phyloP scores from a whole-genome alignment of 768 basidiomycete species.

The Plicaturopsis crispa region DNA sequence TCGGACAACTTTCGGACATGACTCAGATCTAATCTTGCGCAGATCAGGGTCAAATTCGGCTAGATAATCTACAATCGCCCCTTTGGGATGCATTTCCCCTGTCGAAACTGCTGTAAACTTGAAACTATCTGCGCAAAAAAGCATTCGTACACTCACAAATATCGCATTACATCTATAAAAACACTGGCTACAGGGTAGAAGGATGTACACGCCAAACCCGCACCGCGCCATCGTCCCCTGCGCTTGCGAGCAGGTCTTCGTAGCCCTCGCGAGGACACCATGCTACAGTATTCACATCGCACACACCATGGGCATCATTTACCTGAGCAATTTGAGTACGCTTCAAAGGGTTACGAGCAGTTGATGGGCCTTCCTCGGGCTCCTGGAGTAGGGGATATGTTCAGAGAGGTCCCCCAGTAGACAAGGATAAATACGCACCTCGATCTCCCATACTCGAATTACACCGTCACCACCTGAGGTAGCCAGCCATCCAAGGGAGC shows the following conservation, averaged over 20 bases:
- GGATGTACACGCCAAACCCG: too few relatives aligned
- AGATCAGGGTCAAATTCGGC: too few relatives aligned
- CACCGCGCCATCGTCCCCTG: slow-evolving; percentile 79
- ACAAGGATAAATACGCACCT: slow-evolving; percentile 28
- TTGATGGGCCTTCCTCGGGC: slow-evolving; percentile 12
- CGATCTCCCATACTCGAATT: slow-evolving; percentile 76
- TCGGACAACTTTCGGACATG: too few relatives aligned
- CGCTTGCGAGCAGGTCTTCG: slow-evolving; percentile 66
- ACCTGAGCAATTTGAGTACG: slow-evolving; percentile 46
- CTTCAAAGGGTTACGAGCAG: slow-evolving; percentile 21
- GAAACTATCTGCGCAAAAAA: too few relatives aligned
- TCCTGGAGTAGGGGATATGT: slow-evolving; percentile 10
- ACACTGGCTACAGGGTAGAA: too few relatives aligned
- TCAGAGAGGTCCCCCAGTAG: neutral
- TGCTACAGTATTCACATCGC: slow-evolving; percentile 77
- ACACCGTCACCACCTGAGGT: slow-evolving; percentile 82
- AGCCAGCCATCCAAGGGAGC: slow-evolving; percentile 74
- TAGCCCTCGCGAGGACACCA: slow-evolving; percentile 74
- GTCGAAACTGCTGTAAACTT: too few relatives aligned
- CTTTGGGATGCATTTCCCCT: too few relatives aligned
- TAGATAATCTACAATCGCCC: too few relatives aligned
- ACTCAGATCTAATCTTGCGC: too few relatives aligned
- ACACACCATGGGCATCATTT: slow-evolving; percentile 67
- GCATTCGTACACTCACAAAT: too few relatives aligned
- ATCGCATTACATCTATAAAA: too few relatives aligned